phyloP scores from a whole-genome alignment of 805 yeast genomes.

The Yamadazyma tumulicola region DNA sequence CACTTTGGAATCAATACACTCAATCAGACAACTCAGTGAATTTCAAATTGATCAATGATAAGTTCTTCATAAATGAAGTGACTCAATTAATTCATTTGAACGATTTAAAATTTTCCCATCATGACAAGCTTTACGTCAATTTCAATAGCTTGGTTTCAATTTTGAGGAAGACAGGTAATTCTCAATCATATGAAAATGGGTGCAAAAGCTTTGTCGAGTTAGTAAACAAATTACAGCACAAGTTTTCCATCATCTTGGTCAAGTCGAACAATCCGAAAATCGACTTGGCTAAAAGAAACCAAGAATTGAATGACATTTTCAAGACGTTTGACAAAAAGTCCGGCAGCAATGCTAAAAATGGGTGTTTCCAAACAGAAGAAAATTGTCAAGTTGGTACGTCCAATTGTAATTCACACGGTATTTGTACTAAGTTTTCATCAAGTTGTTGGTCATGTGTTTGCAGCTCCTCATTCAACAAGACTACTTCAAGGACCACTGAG shows the following conservation, averaged over 20 bases:
- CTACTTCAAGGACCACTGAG: conserved; percentile 42
- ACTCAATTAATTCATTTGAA: conserved; percentile 44
- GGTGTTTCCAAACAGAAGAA: conserved; percentile 42
- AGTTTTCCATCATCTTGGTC: conserved; percentile 3
- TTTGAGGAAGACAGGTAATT: conserved; percentile 41
- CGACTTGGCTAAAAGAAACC: conserved; percentile 4
- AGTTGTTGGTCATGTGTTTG: conserved; percentile 53
- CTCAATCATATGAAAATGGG: conserved; percentile 40
- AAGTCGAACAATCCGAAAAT: conserved; percentile 5
- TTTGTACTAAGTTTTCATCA: conserved; percentile 34
- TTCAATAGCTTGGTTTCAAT: conserved; percentile 42
- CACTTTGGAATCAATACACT: conserved; percentile 8
- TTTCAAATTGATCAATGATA: conserved; percentile 33
- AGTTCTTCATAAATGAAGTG: conserved; percentile 46
- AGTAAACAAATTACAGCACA: conserved; percentile 14
- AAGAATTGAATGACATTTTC: conserved; percentile 2
- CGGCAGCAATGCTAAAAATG: conserved; percentile 2
- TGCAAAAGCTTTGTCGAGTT: conserved; percentile 30
- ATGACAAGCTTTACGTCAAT: conserved; percentile 32
- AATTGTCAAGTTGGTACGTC: conserved; percentile 46
- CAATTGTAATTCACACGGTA: conserved; percentile 53
- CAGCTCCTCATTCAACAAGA: conserved; percentile 39
- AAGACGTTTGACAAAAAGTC: conserved; percentile 1
- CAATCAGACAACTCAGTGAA: not conserved
- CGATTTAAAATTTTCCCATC: conserved; percentile 12